Evolutionary conservation across 805 yeast genomes (phyloP).

Genomic region (Zygotorulaspora florentina): DNA sequence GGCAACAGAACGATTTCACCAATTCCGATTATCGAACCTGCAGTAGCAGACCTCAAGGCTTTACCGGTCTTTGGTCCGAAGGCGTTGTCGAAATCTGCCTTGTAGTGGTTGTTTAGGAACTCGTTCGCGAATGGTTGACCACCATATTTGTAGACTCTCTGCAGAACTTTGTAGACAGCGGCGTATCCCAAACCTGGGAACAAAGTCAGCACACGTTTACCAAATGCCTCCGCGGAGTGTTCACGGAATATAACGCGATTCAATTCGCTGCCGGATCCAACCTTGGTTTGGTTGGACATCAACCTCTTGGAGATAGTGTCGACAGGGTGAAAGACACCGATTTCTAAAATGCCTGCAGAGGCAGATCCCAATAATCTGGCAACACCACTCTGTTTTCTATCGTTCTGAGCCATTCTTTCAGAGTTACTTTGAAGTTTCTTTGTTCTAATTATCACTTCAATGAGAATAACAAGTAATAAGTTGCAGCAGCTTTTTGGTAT

Average conservation of each 20-base stretch:
- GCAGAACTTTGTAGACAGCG: conserved; percentile 92
- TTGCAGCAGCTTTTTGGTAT: background rate
- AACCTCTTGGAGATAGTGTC: conserved; percentile 96
- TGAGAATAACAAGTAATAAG: background rate
- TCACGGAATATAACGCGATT: conserved; percentile 85
- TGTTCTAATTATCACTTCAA: background rate
- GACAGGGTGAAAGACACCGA: conserved; percentile 96
- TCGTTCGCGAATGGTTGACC: conserved; percentile 99
- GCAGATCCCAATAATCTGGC: conserved; percentile 97
- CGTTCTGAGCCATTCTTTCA: conserved; percentile 36
- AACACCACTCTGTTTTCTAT: conserved; percentile 76
- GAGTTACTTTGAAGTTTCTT: background rate
- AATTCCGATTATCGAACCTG: conserved; percentile 95
- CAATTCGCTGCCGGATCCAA: conserved; percentile 59
- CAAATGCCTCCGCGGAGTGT: conserved; percentile 66
- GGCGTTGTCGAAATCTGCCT: conserved; percentile 59
- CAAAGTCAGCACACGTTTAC: conserved; percentile 69
- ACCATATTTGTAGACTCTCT: conserved; percentile 97
- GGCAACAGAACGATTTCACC: conserved; percentile 97
- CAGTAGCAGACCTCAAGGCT: conserved; percentile 94
- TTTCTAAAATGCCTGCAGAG: conserved; percentile 94
- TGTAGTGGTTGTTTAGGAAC: conserved; percentile 72
- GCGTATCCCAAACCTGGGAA: conserved; percentile 99
- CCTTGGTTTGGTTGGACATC: conserved; percentile 74
- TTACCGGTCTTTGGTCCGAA: conserved; percentile 96